Base-by-base conservation (phyloP, 2,329 filamentous ascomycete species). In the Ceratocystis cubensis region DNA sequence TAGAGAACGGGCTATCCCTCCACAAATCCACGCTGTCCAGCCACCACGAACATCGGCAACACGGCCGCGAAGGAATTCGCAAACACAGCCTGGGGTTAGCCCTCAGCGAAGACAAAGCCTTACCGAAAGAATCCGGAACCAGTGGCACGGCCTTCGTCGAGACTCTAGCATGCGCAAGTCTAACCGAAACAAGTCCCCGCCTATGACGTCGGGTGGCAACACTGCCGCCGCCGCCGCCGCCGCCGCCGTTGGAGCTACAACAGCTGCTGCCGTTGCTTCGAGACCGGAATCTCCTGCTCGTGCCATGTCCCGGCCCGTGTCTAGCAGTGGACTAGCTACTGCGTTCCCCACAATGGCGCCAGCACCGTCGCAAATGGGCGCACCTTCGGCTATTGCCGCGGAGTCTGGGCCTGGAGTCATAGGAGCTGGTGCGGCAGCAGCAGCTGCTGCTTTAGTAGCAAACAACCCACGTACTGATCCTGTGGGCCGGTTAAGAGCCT, bases 401-500 rank as follows among this genome's bases (percentile, higher is more conserved):
- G 57, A 46, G 59, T 59, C 65, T 10, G 57, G 28, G 20, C 50
- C 61, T 25, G 63, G 53, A 5, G 22, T 59, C n/a, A 59, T 53
- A 28, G 73, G 73, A 2, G 67, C 68, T 8, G 57, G 48, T 46
- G 63, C 66, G 8, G 57, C 46, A n/a, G 59, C 61, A 6, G 63
- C 66, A 20, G 66, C 57, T 1, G 69, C 45, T 2, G 61, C 65
- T 41, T 64, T 61, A 8, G 17, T 70, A 72, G 57, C 71, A 72
- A 53, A 69, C 72, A 63, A 72, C 69, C 56, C 65, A 28, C 67
- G 72, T 62, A 72, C 73, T 37, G 76, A 74, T 8, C 77, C 77
- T 20, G 70, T 78, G 45, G 72, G 71, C 61, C 75, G 75, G 61
- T 74, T 79, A 63, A 74, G 75, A 61, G 74, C 77, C 56, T 79